These are phyloP conservation scores for Aspergillus unguis DNA, from an alignment of 2,329 filamentous ascomycete genomes.

Conservation along the genomic window DNA sequence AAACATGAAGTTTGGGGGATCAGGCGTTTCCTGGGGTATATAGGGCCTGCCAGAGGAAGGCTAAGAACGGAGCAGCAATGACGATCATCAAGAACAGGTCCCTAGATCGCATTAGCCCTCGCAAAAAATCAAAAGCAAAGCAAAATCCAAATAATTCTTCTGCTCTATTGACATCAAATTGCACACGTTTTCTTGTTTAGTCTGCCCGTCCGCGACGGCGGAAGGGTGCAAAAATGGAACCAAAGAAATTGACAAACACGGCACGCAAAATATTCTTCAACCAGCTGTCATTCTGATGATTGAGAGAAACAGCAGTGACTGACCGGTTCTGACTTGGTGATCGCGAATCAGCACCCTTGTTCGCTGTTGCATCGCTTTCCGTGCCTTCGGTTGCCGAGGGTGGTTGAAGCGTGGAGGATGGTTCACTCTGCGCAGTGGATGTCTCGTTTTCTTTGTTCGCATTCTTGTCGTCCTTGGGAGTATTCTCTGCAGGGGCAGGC, in stretches of 20 bases:
- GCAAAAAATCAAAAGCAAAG: constrained; percentile 14
- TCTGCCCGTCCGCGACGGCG: constrained; percentile 32
- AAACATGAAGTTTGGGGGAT: constrained; percentile 11
- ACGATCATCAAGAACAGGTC: constrained; percentile 30
- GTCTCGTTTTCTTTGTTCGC: constrained; percentile 14
- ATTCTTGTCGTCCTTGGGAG: constrained; percentile 14
- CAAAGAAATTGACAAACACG: constrained; percentile 41
- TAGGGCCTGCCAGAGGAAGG: constrained; percentile 28
- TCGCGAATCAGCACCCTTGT: constrained; percentile 28
- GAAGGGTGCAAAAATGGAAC: constrained; percentile 38
- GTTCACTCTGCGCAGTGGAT: constrained; percentile 6
- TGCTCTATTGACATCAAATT: constrained; percentile 9
- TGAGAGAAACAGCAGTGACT: constrained; percentile 38
- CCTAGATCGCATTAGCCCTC: constrained; percentile 34
- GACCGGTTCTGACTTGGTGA: constrained; percentile 38
- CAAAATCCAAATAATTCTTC: constrained; percentile 3
- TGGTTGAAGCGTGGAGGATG: constrained; percentile 6
- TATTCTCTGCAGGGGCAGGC: constrained; percentile 49
- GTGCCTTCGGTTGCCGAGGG: constrained; percentile 13
- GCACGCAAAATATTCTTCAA: constrained; percentile 40
- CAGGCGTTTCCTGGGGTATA: constrained; percentile 24
- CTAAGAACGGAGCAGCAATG: constrained; percentile 29
- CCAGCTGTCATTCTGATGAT: constrained; percentile 38
- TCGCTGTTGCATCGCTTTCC: constrained; percentile 12
- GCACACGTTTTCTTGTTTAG: constrained; percentile 23